Evolutionary conservation across 228 moss, liverwort and hornwort species (phyloP).

Genomic region (Sphagnum magellanicum): DNA sequence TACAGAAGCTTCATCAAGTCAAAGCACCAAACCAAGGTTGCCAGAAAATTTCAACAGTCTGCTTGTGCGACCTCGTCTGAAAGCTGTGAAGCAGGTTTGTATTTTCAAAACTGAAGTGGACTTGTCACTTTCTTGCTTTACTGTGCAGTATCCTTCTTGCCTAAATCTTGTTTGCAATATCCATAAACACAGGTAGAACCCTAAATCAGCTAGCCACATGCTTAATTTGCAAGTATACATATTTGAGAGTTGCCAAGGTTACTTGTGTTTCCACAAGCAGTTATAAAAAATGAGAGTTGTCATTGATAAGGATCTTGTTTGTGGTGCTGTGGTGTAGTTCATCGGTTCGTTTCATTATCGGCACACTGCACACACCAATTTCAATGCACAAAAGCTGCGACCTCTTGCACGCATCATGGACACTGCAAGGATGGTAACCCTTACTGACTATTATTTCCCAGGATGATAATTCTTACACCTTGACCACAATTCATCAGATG

Average conservation of each 20-base stretch:
- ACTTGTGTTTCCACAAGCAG: background rate
- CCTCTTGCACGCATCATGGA: slow-evolving; percentile 75
- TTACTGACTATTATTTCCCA: background rate
- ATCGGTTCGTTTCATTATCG: slow-evolving; percentile 71
- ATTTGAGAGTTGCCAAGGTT: background rate
- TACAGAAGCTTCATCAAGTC: slow-evolving; percentile 5
- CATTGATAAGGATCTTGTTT: background rate
- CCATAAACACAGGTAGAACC: background rate
- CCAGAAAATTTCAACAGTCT: slow-evolving; percentile 48
- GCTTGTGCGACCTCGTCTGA: slow-evolving; percentile 38
- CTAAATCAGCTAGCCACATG: background rate
- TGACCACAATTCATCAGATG: background rate
- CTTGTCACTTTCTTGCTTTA: background rate
- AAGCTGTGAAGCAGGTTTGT: slow-evolving; percentile 59
- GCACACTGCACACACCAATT: slow-evolving; percentile 54
- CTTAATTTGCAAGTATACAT: background rate
- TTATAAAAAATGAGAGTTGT: background rate
- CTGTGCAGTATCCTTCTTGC: background rate
- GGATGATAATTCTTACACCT: background rate
- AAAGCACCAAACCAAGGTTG: slow-evolving; percentile 35
- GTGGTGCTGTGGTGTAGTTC: slow-evolving; percentile 24
- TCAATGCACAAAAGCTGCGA: slow-evolving; percentile 71
- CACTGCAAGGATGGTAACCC: slow-evolving; percentile 68
- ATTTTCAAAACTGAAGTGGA: slow-evolving; percentile 3
- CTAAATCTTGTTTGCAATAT: background rate